A percentile compares a stretch with the other conserved stretches of the same genome.
These are phyloP conservation scores for Mariannaea elegans DNA, from an alignment of 2,329 filamentous ascomycete genomes.

Conservation along the genomic window DNA sequence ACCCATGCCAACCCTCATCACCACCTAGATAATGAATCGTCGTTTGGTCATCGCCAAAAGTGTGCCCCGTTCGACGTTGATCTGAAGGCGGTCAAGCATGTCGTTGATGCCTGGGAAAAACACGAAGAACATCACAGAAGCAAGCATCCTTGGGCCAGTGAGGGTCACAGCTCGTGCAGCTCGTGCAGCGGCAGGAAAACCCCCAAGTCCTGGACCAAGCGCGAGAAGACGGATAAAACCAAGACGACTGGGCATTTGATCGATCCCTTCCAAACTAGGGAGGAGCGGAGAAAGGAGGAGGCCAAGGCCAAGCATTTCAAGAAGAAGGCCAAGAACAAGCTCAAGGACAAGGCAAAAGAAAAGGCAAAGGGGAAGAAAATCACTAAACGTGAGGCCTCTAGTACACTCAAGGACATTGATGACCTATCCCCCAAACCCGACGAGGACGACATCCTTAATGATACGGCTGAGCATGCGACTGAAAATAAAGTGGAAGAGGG, in stretches of 20 bases:
- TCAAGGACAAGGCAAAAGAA: background rate
- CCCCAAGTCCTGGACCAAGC: background rate
- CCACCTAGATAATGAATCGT: background rate
- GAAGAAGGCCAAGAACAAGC: background rate
- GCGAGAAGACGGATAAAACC: background rate
- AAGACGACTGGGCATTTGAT: too few species aligned
- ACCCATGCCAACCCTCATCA: background rate
- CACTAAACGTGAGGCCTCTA: background rate
- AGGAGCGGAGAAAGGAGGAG: background rate
- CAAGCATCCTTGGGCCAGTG: background rate
- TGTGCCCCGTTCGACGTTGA: background rate
- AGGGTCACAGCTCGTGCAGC: background rate
- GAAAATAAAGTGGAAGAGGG: background rate
- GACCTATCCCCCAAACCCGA: background rate
- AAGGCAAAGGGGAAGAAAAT: background rate
- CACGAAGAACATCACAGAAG: background rate
- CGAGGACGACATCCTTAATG: background rate
- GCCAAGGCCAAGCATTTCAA: background rate
- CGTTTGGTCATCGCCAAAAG: background rate
- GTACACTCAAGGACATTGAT: background rate
- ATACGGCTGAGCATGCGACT: background rate
- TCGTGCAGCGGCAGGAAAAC: background rate
- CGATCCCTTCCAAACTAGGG: too few species aligned
- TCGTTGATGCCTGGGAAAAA: background rate
- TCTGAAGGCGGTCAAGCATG: background rate